Evolutionary conservation across 805 yeast species (phyloP).

Genomic region (Saturnispora dispora): DNA sequence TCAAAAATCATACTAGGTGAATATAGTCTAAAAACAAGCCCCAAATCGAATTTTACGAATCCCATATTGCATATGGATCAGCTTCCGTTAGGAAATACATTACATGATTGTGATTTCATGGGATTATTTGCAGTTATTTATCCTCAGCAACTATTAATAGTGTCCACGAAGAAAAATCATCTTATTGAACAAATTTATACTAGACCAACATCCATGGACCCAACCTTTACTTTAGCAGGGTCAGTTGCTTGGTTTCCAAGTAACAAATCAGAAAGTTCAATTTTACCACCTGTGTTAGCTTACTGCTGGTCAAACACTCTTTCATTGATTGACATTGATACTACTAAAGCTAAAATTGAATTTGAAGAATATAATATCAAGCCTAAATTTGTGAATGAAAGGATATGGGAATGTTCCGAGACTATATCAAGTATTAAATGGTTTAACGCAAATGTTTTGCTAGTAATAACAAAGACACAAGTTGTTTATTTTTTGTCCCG

Average conservation of each 20-base stretch:
- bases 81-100: constrained; percentile 46
- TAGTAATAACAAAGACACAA: constrained; percentile 37
- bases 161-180: constrained; percentile 44
- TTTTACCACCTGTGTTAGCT: constrained; percentile 40
- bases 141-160: constrained; percentile 37
- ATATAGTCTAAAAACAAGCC: constrained; percentile 18
- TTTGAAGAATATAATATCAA: constrained; percentile 18
- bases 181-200: constrained; percentile 48
- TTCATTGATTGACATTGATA: constrained; percentile 34
- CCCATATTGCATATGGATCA: constrained; percentile 34
- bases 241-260: constrained; percentile 60
- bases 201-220: constrained; percentile 33
- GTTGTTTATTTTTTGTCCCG: constrained; percentile 35
- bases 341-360: constrained; percentile 24
- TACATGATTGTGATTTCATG: constrained; percentile 45
- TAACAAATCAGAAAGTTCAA: constrained; percentile 19
- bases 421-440: constrained; percentile 49
- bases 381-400: constrained; percentile 31
- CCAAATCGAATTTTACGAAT: constrained; percentile 9
- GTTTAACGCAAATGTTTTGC: constrained; percentile 36
- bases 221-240: constrained; percentile 31
- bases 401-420: constrained; percentile 38
- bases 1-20: constrained; percentile 48
- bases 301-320: constrained; percentile 61
- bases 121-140: constrained; percentile 58